phyloP scores from a whole-genome alignment of 2,329 filamentous ascomycete species.

The Fusarium succisae region DNA sequence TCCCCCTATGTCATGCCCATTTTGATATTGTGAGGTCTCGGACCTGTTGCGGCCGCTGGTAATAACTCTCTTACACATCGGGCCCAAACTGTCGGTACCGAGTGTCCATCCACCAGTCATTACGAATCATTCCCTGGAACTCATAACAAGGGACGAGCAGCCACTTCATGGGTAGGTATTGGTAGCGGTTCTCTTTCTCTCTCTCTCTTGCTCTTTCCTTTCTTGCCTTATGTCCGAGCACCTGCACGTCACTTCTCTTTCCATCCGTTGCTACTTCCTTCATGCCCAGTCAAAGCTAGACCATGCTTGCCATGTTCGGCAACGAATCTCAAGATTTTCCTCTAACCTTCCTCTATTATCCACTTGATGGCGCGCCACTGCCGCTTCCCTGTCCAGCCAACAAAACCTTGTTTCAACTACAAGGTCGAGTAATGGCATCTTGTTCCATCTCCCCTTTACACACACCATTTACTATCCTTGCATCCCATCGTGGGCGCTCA shows the following conservation, averaged over 20 bases:
- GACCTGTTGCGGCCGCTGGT: slow-evolving; percentile 28
- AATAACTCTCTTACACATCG: slow-evolving; percentile 38
- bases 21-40: slow-evolving; percentile 24
- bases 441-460: not conserved
- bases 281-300: not conserved
- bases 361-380: slow-evolving; percentile 33
- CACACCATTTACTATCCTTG: not conserved
- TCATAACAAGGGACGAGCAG: slow-evolving; percentile 34
- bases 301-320: slow-evolving; percentile 10
- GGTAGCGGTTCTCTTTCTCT: not conserved
- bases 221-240: slow-evolving; percentile 9
- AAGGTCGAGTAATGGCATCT: not conserved
- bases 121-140: slow-evolving; percentile 30
- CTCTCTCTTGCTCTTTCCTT: not conserved
- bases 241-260: slow-evolving; percentile 7
- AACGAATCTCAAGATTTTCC: not conserved
- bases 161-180: slow-evolving; percentile 21
- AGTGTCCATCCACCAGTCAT: slow-evolving; percentile 28
- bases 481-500: not conserved
- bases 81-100: slow-evolving; percentile 39
- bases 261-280: not conserved
- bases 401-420: slow-evolving; percentile 42
- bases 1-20: not conserved
- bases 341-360: slow-evolving; percentile 30
- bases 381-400: slow-evolving; percentile 21